Evolutionary conservation across 129 eudicot genomes (phyloP), one percentile per base, ranked within the genome.

Genomic region (Escallonia herrerae): DNA sequence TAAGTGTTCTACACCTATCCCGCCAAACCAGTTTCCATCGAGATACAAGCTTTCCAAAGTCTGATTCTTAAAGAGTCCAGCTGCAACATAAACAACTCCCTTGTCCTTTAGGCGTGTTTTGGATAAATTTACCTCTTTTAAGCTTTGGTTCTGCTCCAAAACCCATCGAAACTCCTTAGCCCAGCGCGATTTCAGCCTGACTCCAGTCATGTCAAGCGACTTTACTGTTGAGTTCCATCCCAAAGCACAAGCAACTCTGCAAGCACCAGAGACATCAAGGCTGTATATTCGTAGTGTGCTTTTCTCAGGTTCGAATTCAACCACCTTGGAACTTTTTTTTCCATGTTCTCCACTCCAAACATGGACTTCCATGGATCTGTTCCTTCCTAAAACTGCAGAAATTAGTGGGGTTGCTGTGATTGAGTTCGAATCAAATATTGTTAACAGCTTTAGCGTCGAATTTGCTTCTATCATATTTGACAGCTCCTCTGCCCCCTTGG

Each of bases 391-490:
- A 59, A 87, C 96, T 53, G 95, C 96, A 10, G 95, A 87, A 43
- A 91, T 79, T 38, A 91, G 72, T 14, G 97, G 97, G 5, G 95
- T 70, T n/a, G 96, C 90, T 9, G 84, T 75, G 63, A 83, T 48
- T 0, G 95, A 53, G 58, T 77, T 79, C 3, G 90, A 79, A 73
- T 91, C 97, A 46, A 87, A 91, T 40, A 91, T 78, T 9, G 86
- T 87, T 57, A 91, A 75, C 62, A 82, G 41, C 69, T 81, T 91
- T 46, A 91, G 65, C 6, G 89, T 76, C 7, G 95, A 74, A 60
- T 91, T 91, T 5, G 77, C 85, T 78, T 91, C 97, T 1, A 91
- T 87, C 97, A 85, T 87, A 65, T n/a, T 87, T 0, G 97, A 87
- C 14, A 91, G 76, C 70, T 87, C 91, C 70, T 91, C 97, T 15